Evolutionary conservation across 2,329 filamentous ascomycete genomes (phyloP).

Genomic region (Incumbomyces lentus): DNA sequence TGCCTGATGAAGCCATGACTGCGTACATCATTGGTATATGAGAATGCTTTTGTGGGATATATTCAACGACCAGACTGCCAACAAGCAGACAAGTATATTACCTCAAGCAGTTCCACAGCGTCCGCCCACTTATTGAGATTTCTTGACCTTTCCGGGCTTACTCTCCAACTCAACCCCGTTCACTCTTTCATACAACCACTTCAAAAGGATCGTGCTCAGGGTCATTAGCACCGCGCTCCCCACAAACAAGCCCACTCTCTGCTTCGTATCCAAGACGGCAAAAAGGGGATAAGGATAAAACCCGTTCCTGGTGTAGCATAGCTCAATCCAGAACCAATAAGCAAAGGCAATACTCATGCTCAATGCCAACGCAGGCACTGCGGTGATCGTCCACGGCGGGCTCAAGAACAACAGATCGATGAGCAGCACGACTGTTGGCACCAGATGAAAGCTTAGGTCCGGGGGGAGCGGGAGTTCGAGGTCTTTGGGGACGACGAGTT

Average conservation of each 20-base stretch:
- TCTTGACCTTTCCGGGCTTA: conserved; percentile 14
- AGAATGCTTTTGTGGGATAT: too few relatives aligned
- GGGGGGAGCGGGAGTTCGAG: conserved; percentile 15
- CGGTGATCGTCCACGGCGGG: conserved; percentile 50
- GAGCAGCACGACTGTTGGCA: conserved; percentile 44
- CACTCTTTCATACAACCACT: conserved; percentile 55
- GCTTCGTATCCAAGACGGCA: conserved; percentile 51
- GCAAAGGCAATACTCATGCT: conserved; percentile 43
- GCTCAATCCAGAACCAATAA: conserved; percentile 57
- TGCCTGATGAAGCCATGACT: too few relatives aligned
- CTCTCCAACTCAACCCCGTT: conserved; percentile 26
- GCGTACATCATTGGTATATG: too few relatives aligned
- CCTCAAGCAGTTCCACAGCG: too few relatives aligned
- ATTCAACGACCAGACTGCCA: too few relatives aligned
- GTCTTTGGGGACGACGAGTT: conserved; percentile 17
- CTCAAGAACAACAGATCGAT: conserved; percentile 48
- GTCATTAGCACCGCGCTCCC: conserved; percentile 63
- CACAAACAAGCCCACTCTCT: conserved; percentile 59
- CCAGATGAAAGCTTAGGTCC: conserved; percentile 40
- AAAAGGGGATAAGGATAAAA: conserved; percentile 77
- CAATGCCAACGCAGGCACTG: conserved; percentile 40
- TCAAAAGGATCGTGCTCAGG: conserved; percentile 55
- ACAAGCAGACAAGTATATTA: too few relatives aligned
- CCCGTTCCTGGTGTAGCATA: conserved; percentile 48
- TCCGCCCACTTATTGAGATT: too few relatives aligned